These are phyloP conservation scores for Dovyalis caffra DNA, from an alignment of 345 rosid genomes.

Conservation along the genomic window DNA sequence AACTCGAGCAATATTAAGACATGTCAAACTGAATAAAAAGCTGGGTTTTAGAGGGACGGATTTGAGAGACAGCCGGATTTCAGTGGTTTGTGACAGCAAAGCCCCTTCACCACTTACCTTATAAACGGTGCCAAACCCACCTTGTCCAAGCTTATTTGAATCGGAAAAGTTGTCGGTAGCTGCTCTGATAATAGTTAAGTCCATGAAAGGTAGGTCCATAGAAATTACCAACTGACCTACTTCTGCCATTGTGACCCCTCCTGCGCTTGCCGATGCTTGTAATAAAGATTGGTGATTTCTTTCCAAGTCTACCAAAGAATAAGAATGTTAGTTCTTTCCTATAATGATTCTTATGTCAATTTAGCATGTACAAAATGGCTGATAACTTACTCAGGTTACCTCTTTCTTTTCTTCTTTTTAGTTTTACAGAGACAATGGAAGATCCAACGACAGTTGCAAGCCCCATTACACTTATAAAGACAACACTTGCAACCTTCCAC, in stretches of 20 bases:
- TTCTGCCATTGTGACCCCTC: slow-evolving; percentile 17
- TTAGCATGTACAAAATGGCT: not conserved
- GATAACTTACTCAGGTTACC: slow-evolving; percentile 16
- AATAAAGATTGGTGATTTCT: slow-evolving; percentile 19
- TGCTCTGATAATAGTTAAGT: not conserved
- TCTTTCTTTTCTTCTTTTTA: slow-evolving; percentile 16
- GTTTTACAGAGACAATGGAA: slow-evolving; percentile 3
- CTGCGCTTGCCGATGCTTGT: slow-evolving; percentile 22
- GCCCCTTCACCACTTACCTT: not conserved
- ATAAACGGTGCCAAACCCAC: slow-evolving; percentile 18
- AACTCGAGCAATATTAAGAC: not conserved
- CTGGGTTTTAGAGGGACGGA: not conserved
- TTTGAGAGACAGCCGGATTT: not conserved
- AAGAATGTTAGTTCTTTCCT: not conserved
- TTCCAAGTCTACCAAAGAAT: slow-evolving; percentile 22
- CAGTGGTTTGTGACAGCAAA: not conserved
- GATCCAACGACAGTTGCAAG: slow-evolving; percentile 21
- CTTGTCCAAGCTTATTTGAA: slow-evolving; percentile 19
- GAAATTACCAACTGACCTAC: slow-evolving; percentile 25
- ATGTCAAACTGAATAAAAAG: not conserved
- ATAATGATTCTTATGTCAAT: not conserved
- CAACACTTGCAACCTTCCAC: slow-evolving; percentile 13
- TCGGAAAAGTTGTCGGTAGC: slow-evolving; percentile 17
- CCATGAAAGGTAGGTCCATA: slow-evolving; percentile 21
- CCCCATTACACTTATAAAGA: not conserved